Base-by-base conservation (phyloP, 352 stramenopile genomes). In the Phytophthora crassamura region DNA sequence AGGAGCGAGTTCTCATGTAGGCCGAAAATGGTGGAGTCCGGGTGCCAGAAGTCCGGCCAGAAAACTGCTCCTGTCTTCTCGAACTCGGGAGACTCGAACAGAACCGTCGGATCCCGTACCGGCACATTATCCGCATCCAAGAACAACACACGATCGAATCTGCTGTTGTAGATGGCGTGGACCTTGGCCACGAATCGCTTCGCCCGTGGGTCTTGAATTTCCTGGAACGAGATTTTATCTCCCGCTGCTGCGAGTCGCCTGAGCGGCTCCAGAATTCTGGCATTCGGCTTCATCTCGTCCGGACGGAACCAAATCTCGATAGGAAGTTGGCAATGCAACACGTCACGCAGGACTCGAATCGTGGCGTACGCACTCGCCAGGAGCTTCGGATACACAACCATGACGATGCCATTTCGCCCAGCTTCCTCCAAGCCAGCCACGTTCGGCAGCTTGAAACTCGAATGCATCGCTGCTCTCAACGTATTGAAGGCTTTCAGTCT, bases 31-130 rank as follows among this genome's bases (percentile, higher is more conserved):
- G 77, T 80, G 28, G 67, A 68, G 39, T 35, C 62, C 10, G 77
- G 74, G 33, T 79, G 59, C 80, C 80, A 89, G 52, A 87, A 89
- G 46, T 89, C 80, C 0, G 80, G 80, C 80, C 80, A 89, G 47
- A 89, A 89, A 18, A 89, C 48, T 4, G 80, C 74, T n/a, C n/a
- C n/a, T n/a, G n/a, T n/a, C n/a, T n/a, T n/a, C n/a, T n/a, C 50
- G 30, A 82, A 88, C 45, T 82, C 75, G 0, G 39, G 40, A 18
- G 59, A 70, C 14, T 69, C 41, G 38, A 74, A 74, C 15, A 74
- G 39, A n/a, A 67, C 66, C 1, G 2, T 84, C 35, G 79, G 77
- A 25, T 88, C 75, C 9, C 61, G 69, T n/a, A 78, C 76, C 0
- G 78, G 76, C 14, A 80, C 48, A 35, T 88, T 88, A 34, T 88